Conservation (phyloP, 768 basidiomycete genomes). For the Naganishia friedmannii region DNA sequence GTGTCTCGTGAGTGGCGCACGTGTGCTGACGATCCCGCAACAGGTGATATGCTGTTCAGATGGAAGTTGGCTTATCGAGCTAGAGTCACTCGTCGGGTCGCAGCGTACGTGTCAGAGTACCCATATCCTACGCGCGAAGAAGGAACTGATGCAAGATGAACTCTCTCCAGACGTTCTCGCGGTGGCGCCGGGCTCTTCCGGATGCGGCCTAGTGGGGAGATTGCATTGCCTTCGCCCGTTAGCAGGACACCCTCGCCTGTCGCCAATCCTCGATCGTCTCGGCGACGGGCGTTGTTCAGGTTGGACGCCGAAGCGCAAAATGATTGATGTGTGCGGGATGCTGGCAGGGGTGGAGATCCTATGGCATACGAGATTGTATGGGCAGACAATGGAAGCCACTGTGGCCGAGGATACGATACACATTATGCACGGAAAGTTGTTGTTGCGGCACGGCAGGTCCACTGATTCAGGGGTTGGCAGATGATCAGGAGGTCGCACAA, state of each 20-base stretch:
- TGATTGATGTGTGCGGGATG: too few species aligned
- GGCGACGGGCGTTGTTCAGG: conserved; percentile 13
- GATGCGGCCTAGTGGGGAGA: conserved; percentile 17
- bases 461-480: too few species aligned
- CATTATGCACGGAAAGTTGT: too few species aligned
- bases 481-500: too few species aligned
- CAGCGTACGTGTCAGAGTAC: conserved; percentile 16
- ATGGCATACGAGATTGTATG: too few species aligned
- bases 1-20: not conserved
- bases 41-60: conserved; percentile 19
- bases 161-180: conserved; percentile 18
- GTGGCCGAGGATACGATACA: too few species aligned
- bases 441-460: too few species aligned
- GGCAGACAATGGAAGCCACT: too few species aligned
- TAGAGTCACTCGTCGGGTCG: conserved; percentile 28
- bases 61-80: conserved; percentile 33
- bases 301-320: not conserved
- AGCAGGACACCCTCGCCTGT: conserved; percentile 22
- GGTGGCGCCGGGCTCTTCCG: conserved; percentile 18
- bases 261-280: not conserved
- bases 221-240: not conserved
- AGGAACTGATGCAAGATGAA: not conserved
- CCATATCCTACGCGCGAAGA: not conserved
- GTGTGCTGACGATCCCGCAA: not conserved
- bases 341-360: too few species aligned